These are phyloP conservation scores for Penicillium capsulatum DNA, from an alignment of 2,329 filamentous ascomycete species.

Conservation along the genomic window DNA sequence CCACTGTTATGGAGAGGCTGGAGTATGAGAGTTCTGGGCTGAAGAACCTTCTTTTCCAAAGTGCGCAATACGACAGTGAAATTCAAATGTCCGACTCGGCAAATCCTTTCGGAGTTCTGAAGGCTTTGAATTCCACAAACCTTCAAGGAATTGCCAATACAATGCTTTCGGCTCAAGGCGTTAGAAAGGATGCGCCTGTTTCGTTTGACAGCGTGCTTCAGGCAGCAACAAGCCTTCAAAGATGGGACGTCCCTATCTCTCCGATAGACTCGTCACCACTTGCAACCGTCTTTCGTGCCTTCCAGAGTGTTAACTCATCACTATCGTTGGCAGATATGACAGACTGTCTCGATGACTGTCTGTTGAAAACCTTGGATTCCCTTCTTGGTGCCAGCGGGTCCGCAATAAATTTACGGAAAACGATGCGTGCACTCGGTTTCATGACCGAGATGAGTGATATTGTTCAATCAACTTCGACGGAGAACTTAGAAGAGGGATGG, in stretches of 20 bases:
- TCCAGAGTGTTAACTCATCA: constrained; percentile 71
- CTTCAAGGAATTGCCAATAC: constrained; percentile 81
- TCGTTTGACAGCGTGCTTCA: constrained; percentile 70
- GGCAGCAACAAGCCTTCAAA: constrained; percentile 75
- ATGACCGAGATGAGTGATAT: constrained; percentile 79
- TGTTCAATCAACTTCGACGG: constrained; percentile 55
- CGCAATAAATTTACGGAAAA: constrained; percentile 48
- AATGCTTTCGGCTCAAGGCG: constrained; percentile 61
- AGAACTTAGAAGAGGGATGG: constrained; percentile 61
- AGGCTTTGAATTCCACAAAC: constrained; percentile 73
- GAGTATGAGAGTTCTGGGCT: constrained; percentile 85
- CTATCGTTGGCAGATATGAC: constrained; percentile 53
- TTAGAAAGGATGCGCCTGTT: constrained; percentile 44
- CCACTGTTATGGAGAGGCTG: constrained; percentile 72
- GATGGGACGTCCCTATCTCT: constrained; percentile 85
- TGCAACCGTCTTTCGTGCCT: constrained; percentile 71
- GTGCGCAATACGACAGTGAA: constrained; percentile 84
- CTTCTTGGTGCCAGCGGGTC: constrained; percentile 37
- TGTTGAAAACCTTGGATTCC: constrained; percentile 46
- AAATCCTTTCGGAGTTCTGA: constrained; percentile 67
- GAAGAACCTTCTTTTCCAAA: constrained; percentile 84
- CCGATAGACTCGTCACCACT: constrained; percentile 58
- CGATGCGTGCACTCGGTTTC: constrained; percentile 63
- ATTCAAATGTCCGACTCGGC: constrained; percentile 56
- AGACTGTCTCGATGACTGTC: constrained; percentile 58